Base-by-base conservation (phyloP, 371 early-diverging fungal species). In the Rhizopus sp. region DNA sequence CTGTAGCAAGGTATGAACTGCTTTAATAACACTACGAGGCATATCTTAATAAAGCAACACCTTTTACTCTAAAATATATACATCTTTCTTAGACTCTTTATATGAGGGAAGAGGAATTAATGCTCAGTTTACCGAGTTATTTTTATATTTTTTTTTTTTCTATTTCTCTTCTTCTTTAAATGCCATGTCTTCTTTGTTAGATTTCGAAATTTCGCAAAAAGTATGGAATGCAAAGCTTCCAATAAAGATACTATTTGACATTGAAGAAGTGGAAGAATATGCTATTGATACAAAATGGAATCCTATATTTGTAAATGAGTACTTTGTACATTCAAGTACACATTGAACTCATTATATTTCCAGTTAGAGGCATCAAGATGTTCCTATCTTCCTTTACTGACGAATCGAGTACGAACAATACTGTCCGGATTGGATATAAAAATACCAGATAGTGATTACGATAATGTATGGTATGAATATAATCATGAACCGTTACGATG, bases 401-500 rank as follows among this genome's bases (percentile, higher is more conserved):
- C 87, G 5, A 62, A 68, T 48, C 66, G 73, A 54, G 59, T 88
- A 23, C 69, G 75, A 38, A 70, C 77, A 31, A 63, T 81, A 46
- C 78, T 83, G 54, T 61, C 54, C 10, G 75, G 67, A 23, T 39
- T 75, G 39, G 76, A 70, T 7, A 41, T 78, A 45, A 64, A 73
- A 50, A 55, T 79, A 23, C 54, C 80, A 31, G 83, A 79, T 10
- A 76, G 75, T 13, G 44, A 42, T 1, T 61, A 61, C 57, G 44
- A 48, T 6, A 45, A 47, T 7, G 68, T 83, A 31, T 90, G 91
- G 91, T 90, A 81, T 56, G 82, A 80, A 31, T 84, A 61, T 54
- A 62, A 83, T 29, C 81, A 82, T 5, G 73, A 77, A 51, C 89
- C 90, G 7, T 61, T 90, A 51, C 86, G 86, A 66, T 90, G 90